Percentiles rank a stretch among this genome's conserved stretches.
Evolutionary conservation across 1,139 yeast species (phyloP).

Genomic region (Candida pseudoviswanathii): DNA sequence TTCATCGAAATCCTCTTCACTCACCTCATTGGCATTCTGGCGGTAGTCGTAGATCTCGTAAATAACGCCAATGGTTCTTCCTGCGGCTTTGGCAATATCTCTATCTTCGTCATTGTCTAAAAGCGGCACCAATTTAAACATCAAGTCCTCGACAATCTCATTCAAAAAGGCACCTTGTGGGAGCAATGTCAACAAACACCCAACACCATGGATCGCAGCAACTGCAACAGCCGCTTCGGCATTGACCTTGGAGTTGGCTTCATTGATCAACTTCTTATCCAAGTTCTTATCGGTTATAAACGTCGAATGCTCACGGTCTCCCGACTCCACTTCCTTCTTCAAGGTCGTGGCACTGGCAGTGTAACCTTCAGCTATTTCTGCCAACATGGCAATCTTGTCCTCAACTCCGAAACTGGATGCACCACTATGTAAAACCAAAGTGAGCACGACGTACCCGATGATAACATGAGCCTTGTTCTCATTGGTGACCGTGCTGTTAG

Average conservation of each 20-base stretch:
- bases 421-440: constrained; percentile 50
- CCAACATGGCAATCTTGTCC: constrained; percentile 42
- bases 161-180: constrained; percentile 43
- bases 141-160: constrained; percentile 39
- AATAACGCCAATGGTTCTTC: constrained; percentile 60
- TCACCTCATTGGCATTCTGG: constrained; percentile 26
- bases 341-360: constrained; percentile 38
- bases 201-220: constrained; percentile 52
- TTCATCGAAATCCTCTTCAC: constrained; percentile 39
- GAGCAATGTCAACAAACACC: constrained; percentile 46
- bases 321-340: constrained; percentile 36
- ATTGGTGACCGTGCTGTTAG: constrained; percentile 34
- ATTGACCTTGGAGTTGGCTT: constrained; percentile 32
- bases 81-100: constrained; percentile 54
- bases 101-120: constrained; percentile 45
- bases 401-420: constrained; percentile 55
- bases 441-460: constrained; percentile 46
- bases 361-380: constrained; percentile 51
- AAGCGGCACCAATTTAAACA: constrained; percentile 42
- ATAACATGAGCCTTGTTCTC: constrained; percentile 44
- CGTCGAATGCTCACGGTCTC: constrained; percentile 49
- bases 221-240: constrained; percentile 44
- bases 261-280: constrained; percentile 41
- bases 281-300: constrained; percentile 37
- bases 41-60: constrained; percentile 60